These are phyloP conservation scores for Aegilops longissima DNA, from an alignment of 176 grass and related monocot genomes.

Conservation along the genomic window DNA sequence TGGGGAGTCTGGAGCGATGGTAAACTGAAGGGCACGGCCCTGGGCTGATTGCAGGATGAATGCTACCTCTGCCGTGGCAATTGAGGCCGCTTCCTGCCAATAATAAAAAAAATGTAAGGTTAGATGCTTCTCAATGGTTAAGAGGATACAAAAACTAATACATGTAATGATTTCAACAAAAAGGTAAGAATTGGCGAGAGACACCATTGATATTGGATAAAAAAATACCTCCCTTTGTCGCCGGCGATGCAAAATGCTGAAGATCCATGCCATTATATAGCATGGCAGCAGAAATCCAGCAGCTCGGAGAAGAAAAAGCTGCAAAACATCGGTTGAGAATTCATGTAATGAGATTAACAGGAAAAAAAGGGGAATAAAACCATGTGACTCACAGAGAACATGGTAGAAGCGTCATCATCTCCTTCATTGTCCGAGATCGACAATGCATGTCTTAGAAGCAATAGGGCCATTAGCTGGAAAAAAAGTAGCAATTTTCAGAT, in stretches of 20 bases:
- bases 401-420: conserved; percentile 80
- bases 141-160: background rate
- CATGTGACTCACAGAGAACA: conserved; percentile 69
- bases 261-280: conserved; percentile 92
- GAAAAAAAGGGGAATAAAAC: background rate
- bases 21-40: conserved; percentile 55
- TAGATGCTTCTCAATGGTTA: conserved; percentile 14
- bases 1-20: conserved; percentile 84
- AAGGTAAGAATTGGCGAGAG: background rate
- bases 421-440: conserved; percentile 72
- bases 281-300: conserved; percentile 88
- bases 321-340: conserved; percentile 17
- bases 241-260: conserved; percentile 78
- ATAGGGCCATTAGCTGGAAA: conserved; percentile 79
- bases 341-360: background rate
- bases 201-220: background rate
- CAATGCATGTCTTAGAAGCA: conserved; percentile 85
- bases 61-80: conserved; percentile 80
- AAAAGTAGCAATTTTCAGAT: background rate
- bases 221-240: conserved; percentile 73
- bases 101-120: background rate
- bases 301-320: conserved; percentile 90
- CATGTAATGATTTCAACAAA: background rate
- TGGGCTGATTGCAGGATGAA: conserved; percentile 82
- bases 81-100: conserved; percentile 67